These are phyloP conservation scores for Penicillium sp. DNA, from an alignment of 2,329 filamentous ascomycete genomes.

Conservation along the genomic window DNA sequence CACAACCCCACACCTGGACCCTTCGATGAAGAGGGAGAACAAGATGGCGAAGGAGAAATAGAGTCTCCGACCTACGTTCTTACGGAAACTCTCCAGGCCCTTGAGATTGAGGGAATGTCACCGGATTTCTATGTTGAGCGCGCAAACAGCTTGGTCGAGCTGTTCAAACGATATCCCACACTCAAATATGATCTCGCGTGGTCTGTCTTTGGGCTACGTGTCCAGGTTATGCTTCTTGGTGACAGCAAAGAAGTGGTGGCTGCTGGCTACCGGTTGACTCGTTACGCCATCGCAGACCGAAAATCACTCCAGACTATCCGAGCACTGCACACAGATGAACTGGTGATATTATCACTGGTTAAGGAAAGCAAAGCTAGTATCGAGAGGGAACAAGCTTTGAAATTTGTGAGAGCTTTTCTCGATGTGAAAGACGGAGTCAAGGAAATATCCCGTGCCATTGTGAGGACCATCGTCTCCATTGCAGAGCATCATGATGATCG, in stretches of 20 bases:
- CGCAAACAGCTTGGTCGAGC: conserved; percentile 87
- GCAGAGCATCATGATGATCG: conserved; percentile 85
- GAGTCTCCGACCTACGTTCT: conserved; percentile 93
- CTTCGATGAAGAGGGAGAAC: conserved; percentile 33
- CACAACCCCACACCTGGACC: conserved; percentile 26
- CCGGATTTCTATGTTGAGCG: conserved; percentile 94
- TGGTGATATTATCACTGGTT: conserved; percentile 87
- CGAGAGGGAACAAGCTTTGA: conserved; percentile 93
- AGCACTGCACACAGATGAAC: conserved; percentile 82
- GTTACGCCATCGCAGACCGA: conserved; percentile 91
- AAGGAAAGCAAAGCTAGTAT: conserved; percentile 97
- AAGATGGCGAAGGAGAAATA: conserved; percentile 58
- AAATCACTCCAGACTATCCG: conserved; percentile 87
- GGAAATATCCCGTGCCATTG: conserved; percentile 83
- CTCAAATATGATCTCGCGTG: conserved; percentile 96
- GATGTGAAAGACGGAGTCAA: conserved; percentile 91
- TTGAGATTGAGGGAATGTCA: conserved; percentile 83
- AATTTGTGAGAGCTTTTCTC: conserved; percentile 91
- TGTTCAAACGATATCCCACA: conserved; percentile 91
- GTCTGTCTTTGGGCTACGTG: conserved; percentile 89
- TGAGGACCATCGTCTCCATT: conserved; percentile 85
- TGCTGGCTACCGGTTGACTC: conserved; percentile 87
- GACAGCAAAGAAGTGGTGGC: conserved; percentile 95
- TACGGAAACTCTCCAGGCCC: conserved; percentile 82
- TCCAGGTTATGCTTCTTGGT: conserved; percentile 94